phyloP scores from a whole-genome alignment of 768 basidiomycete genomes.

The Psilocybe cyanescens region DNA sequence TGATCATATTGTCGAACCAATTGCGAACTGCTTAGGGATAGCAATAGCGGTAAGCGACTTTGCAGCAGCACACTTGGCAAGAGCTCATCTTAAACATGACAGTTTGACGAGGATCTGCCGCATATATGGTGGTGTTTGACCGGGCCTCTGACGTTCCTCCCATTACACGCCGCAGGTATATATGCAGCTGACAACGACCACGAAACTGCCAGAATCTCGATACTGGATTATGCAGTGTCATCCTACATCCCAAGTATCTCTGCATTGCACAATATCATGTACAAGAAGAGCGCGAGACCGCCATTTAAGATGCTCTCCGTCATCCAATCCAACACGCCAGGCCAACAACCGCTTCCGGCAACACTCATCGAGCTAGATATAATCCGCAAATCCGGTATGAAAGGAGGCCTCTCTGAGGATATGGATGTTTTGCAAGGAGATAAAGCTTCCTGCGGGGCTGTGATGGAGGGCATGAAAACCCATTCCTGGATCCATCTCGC shows the following conservation, averaged over 20 bases:
- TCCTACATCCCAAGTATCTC: slow-evolving; percentile 22
- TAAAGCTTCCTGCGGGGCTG: slow-evolving; percentile 16
- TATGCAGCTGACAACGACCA: slow-evolving; percentile 21
- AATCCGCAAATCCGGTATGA: slow-evolving; percentile 1
- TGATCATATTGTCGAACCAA: slow-evolving; percentile 5
- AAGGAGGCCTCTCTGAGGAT: neutral
- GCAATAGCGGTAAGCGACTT: neutral
- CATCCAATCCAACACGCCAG: slow-evolving; percentile 18
- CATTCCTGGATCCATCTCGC: slow-evolving; percentile 35
- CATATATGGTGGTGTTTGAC: slow-evolving; percentile 34
- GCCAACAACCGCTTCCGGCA: slow-evolving; percentile 9
- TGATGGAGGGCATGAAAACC: slow-evolving; percentile 14
- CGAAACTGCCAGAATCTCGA: neutral
- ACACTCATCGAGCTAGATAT: slow-evolving; percentile 10
- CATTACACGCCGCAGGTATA: slow-evolving; percentile 34
- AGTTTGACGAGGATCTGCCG: slow-evolving; percentile 24
- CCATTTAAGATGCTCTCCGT: slow-evolving; percentile 12
- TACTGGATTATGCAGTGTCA: slow-evolving; percentile 20
- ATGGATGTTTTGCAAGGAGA: slow-evolving; percentile 1
- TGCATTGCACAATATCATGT: slow-evolving; percentile 11
- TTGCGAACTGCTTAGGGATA: neutral
- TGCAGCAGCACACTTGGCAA: neutral
- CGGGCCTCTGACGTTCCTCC: slow-evolving; percentile 29
- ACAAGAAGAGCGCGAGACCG: slow-evolving; percentile 2
- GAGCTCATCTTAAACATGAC: neutral